Percentiles rank a stretch among this genome's conserved stretches.
Conservation (phyloP, 306 rosid genomes). For the Lagenaria siceraria region DNA sequence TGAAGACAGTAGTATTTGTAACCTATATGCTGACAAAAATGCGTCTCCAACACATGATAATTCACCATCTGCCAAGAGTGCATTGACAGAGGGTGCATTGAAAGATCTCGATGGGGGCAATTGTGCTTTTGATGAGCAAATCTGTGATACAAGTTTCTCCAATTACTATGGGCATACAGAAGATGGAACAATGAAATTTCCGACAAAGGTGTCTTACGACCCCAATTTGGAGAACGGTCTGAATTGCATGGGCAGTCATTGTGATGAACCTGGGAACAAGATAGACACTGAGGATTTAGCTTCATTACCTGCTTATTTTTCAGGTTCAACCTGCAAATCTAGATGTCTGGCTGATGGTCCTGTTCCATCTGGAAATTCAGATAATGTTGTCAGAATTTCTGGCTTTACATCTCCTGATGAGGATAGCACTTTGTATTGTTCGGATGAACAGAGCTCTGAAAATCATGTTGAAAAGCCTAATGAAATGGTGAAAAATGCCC, state of each 20-base stretch:
- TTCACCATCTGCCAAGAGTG: constrained; percentile 18
- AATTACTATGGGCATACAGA: constrained; percentile 10
- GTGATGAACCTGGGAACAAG: constrained; percentile 17
- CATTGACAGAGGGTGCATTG: background rate
- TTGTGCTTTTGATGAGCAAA: constrained; percentile 20
- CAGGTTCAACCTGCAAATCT: constrained; percentile 22
- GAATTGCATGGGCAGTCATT: constrained; percentile 17
- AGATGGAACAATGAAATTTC: constrained; percentile 8
- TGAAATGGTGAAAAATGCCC: constrained; percentile 17
- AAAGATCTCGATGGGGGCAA: constrained; percentile 17
- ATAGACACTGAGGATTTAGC: constrained; percentile 15
- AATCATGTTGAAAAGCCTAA: constrained; percentile 20
- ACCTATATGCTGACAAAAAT: constrained; percentile 18
- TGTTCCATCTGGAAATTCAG: constrained; percentile 30
- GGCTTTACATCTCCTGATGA: constrained; percentile 21
- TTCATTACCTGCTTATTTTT: constrained; percentile 22
- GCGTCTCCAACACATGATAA: constrained; percentile 19
- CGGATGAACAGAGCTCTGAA: constrained; percentile 21
- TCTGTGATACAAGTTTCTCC: constrained; percentile 16
- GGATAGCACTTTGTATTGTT: constrained; percentile 19
- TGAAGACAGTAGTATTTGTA: background rate
- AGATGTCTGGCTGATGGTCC: constrained; percentile 16
- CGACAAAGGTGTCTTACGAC: constrained; percentile 8
- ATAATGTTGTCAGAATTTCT: constrained; percentile 19
- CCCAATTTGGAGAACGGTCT: constrained; percentile 7